Base-by-base conservation (phyloP, 2,329 filamentous ascomycete species). In the Cucurbitaria berberidis region DNA sequence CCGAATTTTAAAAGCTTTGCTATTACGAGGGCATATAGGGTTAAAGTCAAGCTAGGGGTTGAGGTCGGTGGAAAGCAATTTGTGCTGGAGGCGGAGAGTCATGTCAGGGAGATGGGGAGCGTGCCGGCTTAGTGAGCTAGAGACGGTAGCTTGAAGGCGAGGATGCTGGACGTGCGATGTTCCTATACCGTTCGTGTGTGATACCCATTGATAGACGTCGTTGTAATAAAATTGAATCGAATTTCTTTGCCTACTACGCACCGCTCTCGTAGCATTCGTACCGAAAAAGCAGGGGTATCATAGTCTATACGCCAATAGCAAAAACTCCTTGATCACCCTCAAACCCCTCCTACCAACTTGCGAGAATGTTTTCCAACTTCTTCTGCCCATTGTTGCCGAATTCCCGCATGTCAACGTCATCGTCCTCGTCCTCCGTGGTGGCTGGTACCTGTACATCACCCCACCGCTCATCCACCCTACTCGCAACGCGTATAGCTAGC, bases 401-500 rank as follows among this genome's bases (percentile, higher is more conserved):
- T 1, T 32, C 60, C 7, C 54, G 53, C 59, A 70, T 64, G 19
- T 62, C 62, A 21, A 69, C 41, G 43, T 63, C 59, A 5, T 40
- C 21, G 10, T 22, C 36, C 10, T 24, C 36, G 36, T 67, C 60
- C 41, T 67, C 64, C 1, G 61, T 63, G 0, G 66, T 68, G 19
- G 60, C 60, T n/a, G 67, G 64, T 3, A 69, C 67, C 44, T 67
- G 61, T 11, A 69, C 62, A 51, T 69, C 57, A 1, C 61, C 69
- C 48, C 68, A 68, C 48, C 44, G 63, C 54, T 73, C 71, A 1
- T 53, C 66, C 2, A 76, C 60, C 45, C 74, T 64, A 4, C 69
- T 74, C 3, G 69, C 69, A 27, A 77, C 74, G 10, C 75, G 54
- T 35, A 76, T 70, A 11, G 73, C 71, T 56, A 91, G 73, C 59